Conservation (phyloP, 805 yeast species). For the Ogataea trehalophila region DNA sequence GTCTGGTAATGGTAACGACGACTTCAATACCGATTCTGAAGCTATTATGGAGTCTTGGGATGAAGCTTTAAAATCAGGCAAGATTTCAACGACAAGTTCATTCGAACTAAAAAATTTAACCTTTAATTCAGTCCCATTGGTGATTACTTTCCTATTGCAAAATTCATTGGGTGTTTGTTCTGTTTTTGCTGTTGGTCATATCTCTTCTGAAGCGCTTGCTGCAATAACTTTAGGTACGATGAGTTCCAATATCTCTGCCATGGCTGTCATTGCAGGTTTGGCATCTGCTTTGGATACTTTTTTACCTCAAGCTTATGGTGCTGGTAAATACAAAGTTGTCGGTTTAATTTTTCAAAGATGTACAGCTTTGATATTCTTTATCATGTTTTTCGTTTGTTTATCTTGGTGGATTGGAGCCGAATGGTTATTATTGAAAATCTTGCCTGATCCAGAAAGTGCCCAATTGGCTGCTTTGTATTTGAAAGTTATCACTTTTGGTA, state of each 20-base stretch:
- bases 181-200: slow-evolving; percentile 70
- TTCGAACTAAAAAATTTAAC: slow-evolving; percentile 38
- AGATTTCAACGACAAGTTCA: slow-evolving; percentile 37
- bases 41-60: slow-evolving; percentile 30
- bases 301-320: slow-evolving; percentile 75
- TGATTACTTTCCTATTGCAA: slow-evolving; percentile 64
- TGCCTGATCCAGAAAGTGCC: slow-evolving; percentile 43
- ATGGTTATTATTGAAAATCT: slow-evolving; percentile 37
- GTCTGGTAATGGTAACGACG: background rate
- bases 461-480: slow-evolving; percentile 55
- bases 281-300: slow-evolving; percentile 77
- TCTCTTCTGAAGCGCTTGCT: slow-evolving; percentile 67
- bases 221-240: slow-evolving; percentile 72
- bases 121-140: slow-evolving; percentile 49
- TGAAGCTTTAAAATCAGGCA: slow-evolving; percentile 32
- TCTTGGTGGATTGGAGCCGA: slow-evolving; percentile 60
- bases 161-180: slow-evolving; percentile 73
- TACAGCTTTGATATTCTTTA: slow-evolving; percentile 46
- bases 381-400: slow-evolving; percentile 49
- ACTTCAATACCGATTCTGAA: slow-evolving; percentile 14
- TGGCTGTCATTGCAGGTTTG: slow-evolving; percentile 70
- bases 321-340: slow-evolving; percentile 56
- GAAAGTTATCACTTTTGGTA: slow-evolving; percentile 51
- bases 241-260: slow-evolving; percentile 75
- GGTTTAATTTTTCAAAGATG: slow-evolving; percentile 70